Percentiles rank a stretch among this genome's conserved stretches.
These are phyloP conservation scores for Elongisporangium undulatum DNA, from an alignment of 352 stramenopile species.

Conservation along the genomic window DNA sequence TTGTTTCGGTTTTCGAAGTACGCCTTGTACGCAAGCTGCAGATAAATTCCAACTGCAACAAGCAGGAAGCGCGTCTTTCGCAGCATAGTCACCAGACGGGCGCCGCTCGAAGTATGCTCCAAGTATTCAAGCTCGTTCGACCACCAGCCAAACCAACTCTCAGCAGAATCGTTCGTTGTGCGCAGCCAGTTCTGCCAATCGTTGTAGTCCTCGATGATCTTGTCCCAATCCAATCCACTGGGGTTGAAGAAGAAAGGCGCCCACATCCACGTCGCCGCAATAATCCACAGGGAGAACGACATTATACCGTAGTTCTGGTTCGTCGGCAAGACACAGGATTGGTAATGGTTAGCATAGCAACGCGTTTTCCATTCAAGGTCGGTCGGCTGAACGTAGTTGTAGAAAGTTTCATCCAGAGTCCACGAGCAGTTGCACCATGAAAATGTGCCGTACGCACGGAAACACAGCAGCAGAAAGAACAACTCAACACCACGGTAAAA, in stretches of 20 bases:
- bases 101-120: slow-evolving; percentile 65
- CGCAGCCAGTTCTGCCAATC: slow-evolving; percentile 94
- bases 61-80: slow-evolving; percentile 80
- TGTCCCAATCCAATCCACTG: slow-evolving; percentile 97
- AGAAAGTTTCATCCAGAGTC: slow-evolving; percentile 63
- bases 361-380: slow-evolving; percentile 73
- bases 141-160: slow-evolving; percentile 89
- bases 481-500: slow-evolving; percentile 98
- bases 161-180: slow-evolving; percentile 80
- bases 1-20: slow-evolving; percentile 67
- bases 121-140: slow-evolving; percentile 78
- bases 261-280: slow-evolving; percentile 88
- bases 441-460: slow-evolving; percentile 92
- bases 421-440: slow-evolving; percentile 90
- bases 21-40: slow-evolving; percentile 77
- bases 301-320: slow-evolving; percentile 97
- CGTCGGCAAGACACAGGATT: slow-evolving; percentile 90
- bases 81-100: slow-evolving; percentile 63
- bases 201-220: slow-evolving; percentile 93
- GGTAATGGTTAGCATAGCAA: slow-evolving; percentile 81
- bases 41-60: slow-evolving; percentile 69
- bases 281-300: slow-evolving; percentile 96
- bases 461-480: slow-evolving; percentile 73
- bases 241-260: slow-evolving; percentile 94
- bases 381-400: slow-evolving; percentile 68